phyloP scores from a whole-genome alignment of 2,329 filamentous ascomycete genomes.

The Exophiala xenobiotica region DNA sequence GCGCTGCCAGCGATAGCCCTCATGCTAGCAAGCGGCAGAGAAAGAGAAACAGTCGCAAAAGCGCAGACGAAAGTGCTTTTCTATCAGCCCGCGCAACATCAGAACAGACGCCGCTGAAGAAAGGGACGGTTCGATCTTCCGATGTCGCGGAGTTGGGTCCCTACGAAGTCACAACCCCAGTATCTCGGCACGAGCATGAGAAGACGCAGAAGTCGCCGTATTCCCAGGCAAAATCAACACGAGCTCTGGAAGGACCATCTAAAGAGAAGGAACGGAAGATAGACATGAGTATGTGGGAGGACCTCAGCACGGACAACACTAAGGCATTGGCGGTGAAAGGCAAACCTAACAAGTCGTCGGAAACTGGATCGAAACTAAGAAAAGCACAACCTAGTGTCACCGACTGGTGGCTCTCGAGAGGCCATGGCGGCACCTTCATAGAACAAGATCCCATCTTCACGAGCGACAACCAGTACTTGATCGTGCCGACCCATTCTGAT shows the following conservation, averaged over 20 bases:
- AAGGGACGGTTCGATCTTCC: neutral
- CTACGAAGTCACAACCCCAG: neutral
- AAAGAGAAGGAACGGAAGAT: neutral
- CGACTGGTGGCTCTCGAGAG: constrained; percentile 50
- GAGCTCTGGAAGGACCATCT: neutral
- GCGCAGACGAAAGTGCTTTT: constrained; percentile 32
- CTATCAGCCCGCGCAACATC: constrained; percentile 23
- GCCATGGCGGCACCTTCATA: constrained; percentile 56
- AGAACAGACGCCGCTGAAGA: constrained; percentile 16
- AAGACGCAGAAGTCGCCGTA: neutral
- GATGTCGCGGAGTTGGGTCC: neutral
- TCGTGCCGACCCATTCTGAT: constrained; percentile 71
- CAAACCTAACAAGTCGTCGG: constrained; percentile 6
- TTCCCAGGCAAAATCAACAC: neutral
- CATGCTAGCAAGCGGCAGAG: constrained; percentile 16
- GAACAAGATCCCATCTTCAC: constrained; percentile 59
- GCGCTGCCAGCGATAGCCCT: neutral
- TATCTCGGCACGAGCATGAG: neutral
- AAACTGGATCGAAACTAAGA: neutral
- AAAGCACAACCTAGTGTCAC: neutral
- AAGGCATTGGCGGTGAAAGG: neutral
- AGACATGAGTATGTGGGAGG: constrained; percentile 8
- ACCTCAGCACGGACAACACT: neutral
- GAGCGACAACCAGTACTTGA: constrained; percentile 63
- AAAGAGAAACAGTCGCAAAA: constrained; percentile 37